phyloP scores from a whole-genome alignment of 768 basidiomycete genomes.

The Ramaria sp. region DNA sequence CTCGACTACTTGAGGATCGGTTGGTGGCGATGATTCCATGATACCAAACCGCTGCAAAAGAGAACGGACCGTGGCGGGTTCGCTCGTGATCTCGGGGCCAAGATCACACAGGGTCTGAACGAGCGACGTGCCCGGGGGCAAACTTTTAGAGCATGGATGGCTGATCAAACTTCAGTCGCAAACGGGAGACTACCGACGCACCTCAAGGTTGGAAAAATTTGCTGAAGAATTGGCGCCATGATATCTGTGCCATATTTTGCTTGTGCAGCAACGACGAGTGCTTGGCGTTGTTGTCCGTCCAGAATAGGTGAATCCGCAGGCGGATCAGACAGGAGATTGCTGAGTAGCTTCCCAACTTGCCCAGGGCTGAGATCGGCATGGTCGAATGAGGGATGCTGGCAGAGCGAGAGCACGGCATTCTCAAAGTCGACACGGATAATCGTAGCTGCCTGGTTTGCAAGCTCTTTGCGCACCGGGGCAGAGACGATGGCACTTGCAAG shows the following conservation, averaged over 20 bases:
- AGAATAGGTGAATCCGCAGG: slow-evolving; percentile 60
- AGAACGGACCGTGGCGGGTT: slow-evolving; percentile 58
- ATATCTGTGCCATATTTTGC: slow-evolving; percentile 74
- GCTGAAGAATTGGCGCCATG: slow-evolving; percentile 61
- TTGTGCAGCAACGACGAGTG: slow-evolving; percentile 63
- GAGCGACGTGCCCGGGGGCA: slow-evolving; percentile 55
- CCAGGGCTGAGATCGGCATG: slow-evolving; percentile 65
- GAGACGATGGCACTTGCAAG: slow-evolving; percentile 67
- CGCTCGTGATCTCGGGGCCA: slow-evolving; percentile 69
- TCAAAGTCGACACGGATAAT: slow-evolving; percentile 74
- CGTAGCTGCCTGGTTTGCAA: slow-evolving; percentile 45
- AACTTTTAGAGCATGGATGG: slow-evolving; percentile 29
- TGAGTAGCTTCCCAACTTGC: slow-evolving; percentile 70
- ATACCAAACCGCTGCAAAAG: slow-evolving; percentile 69
- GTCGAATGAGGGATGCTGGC: slow-evolving; percentile 75
- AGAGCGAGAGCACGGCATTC: slow-evolving; percentile 62
- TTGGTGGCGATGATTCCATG: slow-evolving; percentile 59
- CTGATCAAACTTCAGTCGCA: slow-evolving; percentile 11
- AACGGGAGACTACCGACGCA: slow-evolving; percentile 21
- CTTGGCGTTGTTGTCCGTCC: slow-evolving; percentile 64
- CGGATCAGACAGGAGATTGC: slow-evolving; percentile 66
- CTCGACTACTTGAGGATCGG: slow-evolving; percentile 60
- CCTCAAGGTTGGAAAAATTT: slow-evolving; percentile 68
- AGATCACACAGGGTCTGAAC: slow-evolving; percentile 70
- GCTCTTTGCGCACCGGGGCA: slow-evolving; percentile 41